Conservation (phyloP, 805 yeast species). For the Starmerella tilneyi region DNA sequence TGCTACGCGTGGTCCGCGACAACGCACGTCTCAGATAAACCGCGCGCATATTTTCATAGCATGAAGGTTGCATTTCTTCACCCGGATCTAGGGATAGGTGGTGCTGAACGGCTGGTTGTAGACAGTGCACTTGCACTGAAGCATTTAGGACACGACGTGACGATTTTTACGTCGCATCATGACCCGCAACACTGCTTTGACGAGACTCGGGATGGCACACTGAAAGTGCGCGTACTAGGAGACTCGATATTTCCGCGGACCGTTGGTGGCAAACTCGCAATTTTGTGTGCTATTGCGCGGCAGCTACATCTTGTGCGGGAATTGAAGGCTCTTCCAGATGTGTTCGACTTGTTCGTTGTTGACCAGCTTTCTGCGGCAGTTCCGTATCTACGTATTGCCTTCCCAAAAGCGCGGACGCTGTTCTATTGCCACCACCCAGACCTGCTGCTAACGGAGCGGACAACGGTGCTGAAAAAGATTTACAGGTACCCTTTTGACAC, state of each 20-base stretch:
- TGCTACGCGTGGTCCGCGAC: too few relatives aligned
- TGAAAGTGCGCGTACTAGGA: slow-evolving; percentile 66
- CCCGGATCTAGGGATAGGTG: slow-evolving; percentile 94
- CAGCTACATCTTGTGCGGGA: slow-evolving; percentile 55
- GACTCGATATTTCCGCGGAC: slow-evolving; percentile 68
- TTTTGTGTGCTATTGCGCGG: slow-evolving; percentile 71
- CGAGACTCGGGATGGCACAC: slow-evolving; percentile 52
- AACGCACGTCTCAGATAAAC: neutral
- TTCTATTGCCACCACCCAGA: slow-evolving; percentile 98
- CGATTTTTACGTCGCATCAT: slow-evolving; percentile 81
- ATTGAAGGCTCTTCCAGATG: slow-evolving; percentile 34
- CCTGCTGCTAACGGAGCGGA: slow-evolving; percentile 56
- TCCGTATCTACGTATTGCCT: slow-evolving; percentile 47
- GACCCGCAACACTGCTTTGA: slow-evolving; percentile 82
- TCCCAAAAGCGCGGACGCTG: slow-evolving; percentile 41
- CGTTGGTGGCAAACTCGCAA: slow-evolving; percentile 56
- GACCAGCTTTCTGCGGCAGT: slow-evolving; percentile 83
- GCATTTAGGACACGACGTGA: slow-evolving; percentile 49
- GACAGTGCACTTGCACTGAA: slow-evolving; percentile 89
- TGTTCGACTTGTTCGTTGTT: slow-evolving; percentile 64
- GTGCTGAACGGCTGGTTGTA: slow-evolving; percentile 94
- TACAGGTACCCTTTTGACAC: slow-evolving; percentile 77
- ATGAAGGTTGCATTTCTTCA: slow-evolving; percentile 76
- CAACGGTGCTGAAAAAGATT: slow-evolving; percentile 43
- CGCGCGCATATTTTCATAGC: neutral